Evolutionary conservation across 148 eudicot genomes (phyloP), one percentile per base, ranked within the genome.

Genomic region (Vaccinium corymbosum): DNA sequence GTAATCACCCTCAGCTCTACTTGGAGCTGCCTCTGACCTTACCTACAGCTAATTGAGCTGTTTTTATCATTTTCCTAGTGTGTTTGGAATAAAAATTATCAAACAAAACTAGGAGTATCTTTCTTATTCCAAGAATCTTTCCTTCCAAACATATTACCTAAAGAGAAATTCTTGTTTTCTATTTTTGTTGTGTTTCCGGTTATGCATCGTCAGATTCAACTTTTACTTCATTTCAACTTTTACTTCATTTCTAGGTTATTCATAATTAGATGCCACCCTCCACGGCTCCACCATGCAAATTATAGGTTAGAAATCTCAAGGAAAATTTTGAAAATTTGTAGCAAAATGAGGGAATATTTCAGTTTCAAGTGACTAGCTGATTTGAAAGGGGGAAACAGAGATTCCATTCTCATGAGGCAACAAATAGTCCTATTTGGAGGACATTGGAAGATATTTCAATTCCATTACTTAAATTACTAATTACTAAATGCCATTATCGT

Each of bases 301-400:
- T 13, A 35, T 35, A 25, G 14, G 49, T 35, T 20, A 11, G 35
- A 59, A 51, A 22, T 77, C 80, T 51, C 35, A 50, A 51, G 17
- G 59, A 77, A 25, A 51, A 12, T 10, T n/a, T 49, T 8, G 46
- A 42, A 19, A 51, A 77, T 77, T 25, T 51, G 80, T 25, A 10
- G 59, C 57, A 77, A 77, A 77, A 14, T 77, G 56, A 22, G 57
- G 79, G 57, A 48, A 27, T 66, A 25, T 66, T 25, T 27, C 72
- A 25, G 12, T 66, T 66, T 27, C 72, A 22, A 66, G 32, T 66
- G 72, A 12, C 11, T 3, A 25, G 73, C 6, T 68, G 73, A 68
- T 27, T 66, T 27, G 35, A 68, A 68, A 27, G 38, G 73, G 68
- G 42, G 3, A 25, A 68, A 68, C 42, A 29, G 11, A 68, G 73